Evolutionary conservation across 2,329 filamentous ascomycete species (phyloP).

Genomic region (Knufia fluminis): DNA sequence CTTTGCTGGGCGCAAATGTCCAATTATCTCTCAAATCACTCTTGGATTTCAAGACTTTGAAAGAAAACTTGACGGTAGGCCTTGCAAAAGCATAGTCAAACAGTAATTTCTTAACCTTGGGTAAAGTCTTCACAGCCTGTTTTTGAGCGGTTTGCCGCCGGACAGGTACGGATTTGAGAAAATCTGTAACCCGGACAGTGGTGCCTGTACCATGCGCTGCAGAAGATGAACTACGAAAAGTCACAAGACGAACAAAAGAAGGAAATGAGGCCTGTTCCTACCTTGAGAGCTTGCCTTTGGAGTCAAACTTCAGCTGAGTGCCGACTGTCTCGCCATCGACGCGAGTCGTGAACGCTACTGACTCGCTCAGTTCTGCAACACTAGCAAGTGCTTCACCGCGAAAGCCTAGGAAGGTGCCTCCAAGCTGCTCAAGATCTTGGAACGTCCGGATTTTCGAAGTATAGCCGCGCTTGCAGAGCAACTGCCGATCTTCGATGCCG

Average conservation of each 20-base stretch:
- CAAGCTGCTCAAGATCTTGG: constrained; percentile 46
- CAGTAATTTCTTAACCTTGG: constrained; percentile 44
- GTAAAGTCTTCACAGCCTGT: constrained; percentile 39
- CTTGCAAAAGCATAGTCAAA: constrained; percentile 53
- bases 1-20: constrained; percentile 46
- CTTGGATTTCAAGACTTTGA: constrained; percentile 49
- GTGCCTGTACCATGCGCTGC: constrained; percentile 52
- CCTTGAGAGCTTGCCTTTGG: constrained; percentile 42
- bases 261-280: constrained; percentile 22
- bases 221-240: constrained; percentile 29
- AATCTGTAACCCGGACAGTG: constrained; percentile 47
- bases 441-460: constrained; percentile 56
- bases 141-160: constrained; percentile 48
- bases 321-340: constrained; percentile 49
- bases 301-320: constrained; percentile 41
- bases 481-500: constrained; percentile 42
- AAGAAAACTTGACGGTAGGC: constrained; percentile 45
- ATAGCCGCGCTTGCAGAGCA: constrained; percentile 49
- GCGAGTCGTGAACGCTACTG: constrained; percentile 46
- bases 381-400: constrained; percentile 57
- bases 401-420: constrained; percentile 52
- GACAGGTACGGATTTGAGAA: constrained; percentile 52
- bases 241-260: constrained; percentile 18
- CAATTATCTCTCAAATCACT: constrained; percentile 51
- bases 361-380: constrained; percentile 48